Evolutionary conservation across 106 monocot species (phyloP), one percentile per base, ranked within the genome.

Genomic region (Apostasia shenzhenica): DNA sequence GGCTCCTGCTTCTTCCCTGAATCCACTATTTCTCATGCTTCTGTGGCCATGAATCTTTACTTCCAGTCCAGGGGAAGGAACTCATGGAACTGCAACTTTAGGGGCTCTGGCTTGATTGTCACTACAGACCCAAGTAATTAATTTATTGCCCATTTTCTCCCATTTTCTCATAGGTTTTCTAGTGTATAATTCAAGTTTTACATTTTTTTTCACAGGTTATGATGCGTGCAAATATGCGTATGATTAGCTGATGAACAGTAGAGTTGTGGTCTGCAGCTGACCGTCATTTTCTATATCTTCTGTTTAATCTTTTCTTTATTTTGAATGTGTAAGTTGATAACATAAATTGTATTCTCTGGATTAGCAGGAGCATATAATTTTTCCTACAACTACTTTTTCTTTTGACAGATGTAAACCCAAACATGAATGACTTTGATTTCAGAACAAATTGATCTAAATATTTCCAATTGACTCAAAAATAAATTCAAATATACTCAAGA

Each of bases 11-110:
- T 74, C 67, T 5, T 58, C 12, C 82, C 73, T 13, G 54, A 73
- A 7, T 74, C 73, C 6, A 67, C 47, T 13, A 74, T 70, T n/a
- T 64, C 73, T 38, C 82, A 78, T 61, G 82, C 78, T 54, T 74
- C 82, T 1, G 66, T 74, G 2, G 74, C 52, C 61, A 74, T 82
- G 74, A 82, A 82, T 41, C 70, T 66, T 38, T 78, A 82, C 59
- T 82, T 78, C 68, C 69, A 75, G 37, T 65, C 73, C 5, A 70
- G n/a, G 11, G 77, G 81, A 11, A 73, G 73, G 57, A 69, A 77
- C 61, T 54, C 58, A 4, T 70, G 73, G 69, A 77, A 73, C 46
- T 82, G 77, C 47, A 41, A 73, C 62, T 82, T 82, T 44, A 68
- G 73, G 4, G 71, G 60, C 6, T 63, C 77, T 5, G 77, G 71